These are phyloP conservation scores for Talaromyces verruculosus DNA, from an alignment of 2,329 filamentous ascomycete species.

Conservation along the genomic window DNA sequence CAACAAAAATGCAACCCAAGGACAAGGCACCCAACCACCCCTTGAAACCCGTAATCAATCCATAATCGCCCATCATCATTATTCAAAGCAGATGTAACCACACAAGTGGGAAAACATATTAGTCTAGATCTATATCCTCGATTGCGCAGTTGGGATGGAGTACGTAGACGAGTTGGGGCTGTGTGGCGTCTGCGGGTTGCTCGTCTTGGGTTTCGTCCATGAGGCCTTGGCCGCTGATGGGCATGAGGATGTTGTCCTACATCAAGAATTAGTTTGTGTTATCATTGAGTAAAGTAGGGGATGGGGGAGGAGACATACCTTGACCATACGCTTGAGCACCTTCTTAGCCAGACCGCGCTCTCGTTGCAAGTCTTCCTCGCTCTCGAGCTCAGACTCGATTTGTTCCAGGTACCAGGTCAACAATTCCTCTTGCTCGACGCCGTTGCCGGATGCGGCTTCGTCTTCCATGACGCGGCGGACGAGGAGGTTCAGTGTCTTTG, in stretches of 20 bases:
- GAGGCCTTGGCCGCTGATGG: constrained; percentile 77
- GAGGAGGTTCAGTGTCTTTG: constrained; percentile 81
- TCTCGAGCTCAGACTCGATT: constrained; percentile 77
- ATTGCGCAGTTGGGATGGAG: constrained; percentile 91
- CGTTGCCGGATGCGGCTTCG: constrained; percentile 72
- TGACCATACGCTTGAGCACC: constrained; percentile 94
- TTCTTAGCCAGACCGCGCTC: constrained; percentile 74
- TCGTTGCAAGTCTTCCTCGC: constrained; percentile 74
- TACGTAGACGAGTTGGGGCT: constrained; percentile 69
- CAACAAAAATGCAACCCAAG: not conserved
- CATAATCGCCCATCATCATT: constrained; percentile 3
- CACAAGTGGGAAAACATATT: not conserved
- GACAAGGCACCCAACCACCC: not conserved
- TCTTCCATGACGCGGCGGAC: constrained; percentile 82
- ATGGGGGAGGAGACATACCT: constrained; percentile 58
- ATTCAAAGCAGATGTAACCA: not conserved
- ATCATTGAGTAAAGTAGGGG: constrained; percentile 9
- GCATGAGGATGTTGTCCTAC: constrained; percentile 61
- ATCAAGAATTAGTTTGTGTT: constrained; percentile 15
- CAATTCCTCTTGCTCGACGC: constrained; percentile 78
- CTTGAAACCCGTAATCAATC: not conserved
- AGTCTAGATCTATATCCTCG: constrained; percentile 51
- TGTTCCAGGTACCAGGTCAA: constrained; percentile 90
- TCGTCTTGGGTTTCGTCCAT: constrained; percentile 69
- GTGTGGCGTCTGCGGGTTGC: constrained; percentile 39